A percentile compares a stretch with the other conserved stretches of the same genome.
Evolutionary conservation across 805 yeast species (phyloP).

Genomic region (Myxozyma geophila): DNA sequence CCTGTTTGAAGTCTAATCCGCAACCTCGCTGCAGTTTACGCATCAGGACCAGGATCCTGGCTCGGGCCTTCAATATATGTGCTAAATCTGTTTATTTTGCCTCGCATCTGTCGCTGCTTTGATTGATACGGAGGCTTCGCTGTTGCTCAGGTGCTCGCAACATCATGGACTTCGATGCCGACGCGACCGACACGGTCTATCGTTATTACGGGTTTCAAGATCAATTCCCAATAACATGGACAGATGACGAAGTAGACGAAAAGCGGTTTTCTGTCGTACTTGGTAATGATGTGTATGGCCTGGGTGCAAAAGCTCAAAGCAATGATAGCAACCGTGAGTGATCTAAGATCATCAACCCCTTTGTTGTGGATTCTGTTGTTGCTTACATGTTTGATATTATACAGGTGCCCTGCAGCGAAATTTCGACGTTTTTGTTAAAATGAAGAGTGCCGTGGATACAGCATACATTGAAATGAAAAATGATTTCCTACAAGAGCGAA

Average conservation of each 20-base stretch:
- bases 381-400: not conserved
- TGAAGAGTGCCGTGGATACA: constrained; percentile 66
- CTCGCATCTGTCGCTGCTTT: not conserved
- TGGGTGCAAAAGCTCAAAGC: not conserved
- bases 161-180: constrained; percentile 10
- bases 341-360: not conserved
- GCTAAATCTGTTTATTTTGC: too few relatives aligned
- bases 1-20: too few relatives aligned
- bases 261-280: constrained; percentile 14
- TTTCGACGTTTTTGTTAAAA: constrained; percentile 65
- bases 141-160: not conserved
- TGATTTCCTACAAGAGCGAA: constrained; percentile 44
- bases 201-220: constrained; percentile 26
- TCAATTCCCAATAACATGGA: constrained; percentile 31
- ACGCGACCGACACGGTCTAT: constrained; percentile 21
- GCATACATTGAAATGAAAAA: constrained; percentile 59
- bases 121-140: not conserved
- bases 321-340: constrained; percentile 14
- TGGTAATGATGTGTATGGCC: constrained; percentile 4
- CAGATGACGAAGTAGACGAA: constrained; percentile 17
- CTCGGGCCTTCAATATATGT: too few relatives aligned
- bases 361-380: too few relatives aligned
- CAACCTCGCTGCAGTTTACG: too few relatives aligned
- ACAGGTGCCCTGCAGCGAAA: constrained; percentile 46
- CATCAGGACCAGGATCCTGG: too few relatives aligned